Base-by-base conservation (phyloP, 495 filamentous ascomycete species). In the Aspergillus kassunensis region DNA sequence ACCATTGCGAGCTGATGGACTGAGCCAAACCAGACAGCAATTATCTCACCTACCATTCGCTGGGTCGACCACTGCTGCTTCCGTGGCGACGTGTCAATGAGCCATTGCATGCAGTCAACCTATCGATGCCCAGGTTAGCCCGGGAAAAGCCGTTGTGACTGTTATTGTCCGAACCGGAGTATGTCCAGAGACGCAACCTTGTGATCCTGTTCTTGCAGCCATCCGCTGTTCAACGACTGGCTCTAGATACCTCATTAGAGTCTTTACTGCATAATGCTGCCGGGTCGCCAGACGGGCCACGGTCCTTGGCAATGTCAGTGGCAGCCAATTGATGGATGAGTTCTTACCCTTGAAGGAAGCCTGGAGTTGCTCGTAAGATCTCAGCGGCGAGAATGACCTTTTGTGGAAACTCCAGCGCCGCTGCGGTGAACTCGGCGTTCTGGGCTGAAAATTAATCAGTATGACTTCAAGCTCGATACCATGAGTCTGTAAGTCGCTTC, bases 11-110 rank as follows among this genome's bases (percentile, higher is more conserved):
- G 23, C 16, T 15, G 16, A 39, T 49, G 46, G 9, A 49, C 46
- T 0, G 46, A 49, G 20, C 46, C 46, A 49, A 49, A 49, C 46
- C 46, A 49, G 2, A 49, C 15, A 7, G 46, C 46, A 19, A 49
- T 49, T 16, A 49, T 10, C n/a, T 49, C 46, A 19, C 24, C 16
- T 6, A 49, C 46, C 2, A 49, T 19, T 2, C 46, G 19, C 21
- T 20, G 20, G 29, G 19, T 11, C 12, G 46, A 39, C 11, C 20
- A 39, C 11, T 31, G 19, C 2, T 13, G 25, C 13, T 49, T 23
- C 3, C 19, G 18, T 6, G 45, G 24, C 8, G 33, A 49, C 1
- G 18, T 49, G 7, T 49, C 46, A 8, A 49, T 24, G 0, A 49
- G 20, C 46, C 46, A 49, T 25, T 49, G 33, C 3, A 49, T 49